Percentiles rank a stretch among this genome's conserved stretches.
Conservation (phyloP, 2,329 filamentous ascomycete genomes). For the Setomelanomma holmii region DNA sequence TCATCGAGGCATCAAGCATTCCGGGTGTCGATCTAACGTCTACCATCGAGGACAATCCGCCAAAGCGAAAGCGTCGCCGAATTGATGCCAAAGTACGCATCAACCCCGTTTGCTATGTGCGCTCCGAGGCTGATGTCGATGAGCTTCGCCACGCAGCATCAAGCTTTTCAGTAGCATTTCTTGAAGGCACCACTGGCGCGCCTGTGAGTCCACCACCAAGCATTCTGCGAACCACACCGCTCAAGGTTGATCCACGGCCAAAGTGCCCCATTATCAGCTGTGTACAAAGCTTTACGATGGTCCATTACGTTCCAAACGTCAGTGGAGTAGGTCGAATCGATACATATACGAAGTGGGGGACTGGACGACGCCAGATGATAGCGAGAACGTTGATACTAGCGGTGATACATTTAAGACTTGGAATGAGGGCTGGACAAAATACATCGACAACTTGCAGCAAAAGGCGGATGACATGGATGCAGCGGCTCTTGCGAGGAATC, state of each 20-base stretch:
- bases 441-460: not conserved
- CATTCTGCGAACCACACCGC: not conserved
- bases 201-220: not conserved
- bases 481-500: not conserved
- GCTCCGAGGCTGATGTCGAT: slow-evolving; percentile 13
- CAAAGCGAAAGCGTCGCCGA: slow-evolving; percentile 9
- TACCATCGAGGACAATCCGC: not conserved
- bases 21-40: not conserved
- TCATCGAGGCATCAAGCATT: not conserved
- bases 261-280: no score
- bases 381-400: not conserved
- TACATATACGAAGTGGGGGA: not conserved
- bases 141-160: not conserved
- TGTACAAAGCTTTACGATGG: no score
- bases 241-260: no score
- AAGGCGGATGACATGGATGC: not conserved
- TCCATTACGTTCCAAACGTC: no score
- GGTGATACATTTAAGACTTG: not conserved
- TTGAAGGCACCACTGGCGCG: not conserved
- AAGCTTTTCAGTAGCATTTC: not conserved
- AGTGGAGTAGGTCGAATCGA: no score
- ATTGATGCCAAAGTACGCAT: slow-evolving; percentile 4
- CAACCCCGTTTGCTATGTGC: slow-evolving; percentile 4
- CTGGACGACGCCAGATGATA: not conserved
- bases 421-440: not conserved